Base-by-base conservation (phyloP, 495 filamentous ascomycete genomes). In the Aspergillus saccharolyticus region DNA sequence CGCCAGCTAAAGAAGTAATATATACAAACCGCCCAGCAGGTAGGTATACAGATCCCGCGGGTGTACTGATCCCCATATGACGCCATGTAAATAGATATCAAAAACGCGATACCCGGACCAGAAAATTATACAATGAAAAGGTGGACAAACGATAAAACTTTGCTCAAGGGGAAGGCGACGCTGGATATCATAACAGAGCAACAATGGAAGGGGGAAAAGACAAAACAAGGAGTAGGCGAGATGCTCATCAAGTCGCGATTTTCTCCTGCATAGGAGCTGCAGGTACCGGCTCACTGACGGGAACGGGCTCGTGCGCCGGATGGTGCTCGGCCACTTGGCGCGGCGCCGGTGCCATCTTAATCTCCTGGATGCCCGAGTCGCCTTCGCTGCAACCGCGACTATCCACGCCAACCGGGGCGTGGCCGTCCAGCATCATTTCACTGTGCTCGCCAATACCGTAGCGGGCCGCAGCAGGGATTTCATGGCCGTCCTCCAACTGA, bases 401-500 rank as follows among this genome's bases (percentile, higher is more conserved):
- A 54, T 77, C 75, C 57, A 74, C 65, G n/a, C 80, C 78, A 55
- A 78, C 75, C 20, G 82, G 79, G 17, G 75, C 65, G 58, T 80
- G 81, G 61, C 83, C 83, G 56, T 86, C 81, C 10, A 86, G 63
- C 72, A 84, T 83, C 83, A 90, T 87, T 59, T 87, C 78, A 52
- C 81, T 83, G 74, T 96, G 91, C 63, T 88, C 84, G 50, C 77
- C 75, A 63, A 96, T 95, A 46, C 91, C 91, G 73, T 96, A 90
- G 61, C 90, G 83, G 17, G 90, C 85, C 17, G 82, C 76, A 53
- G 85, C 78, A 1, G 85, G 79, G 57, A 88, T 82, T 59, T 87
- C 75, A 64, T 86, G 80, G 44, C 86, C 82, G 48, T 80, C 80
- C 33, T 73, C 66, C 16, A 78, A 79, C 60, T 86, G 86, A 33